Percentiles rank a stretch among this genome's conserved stretches.
Evolutionary conservation across 345 rosid genomes (phyloP).

Genomic region (Citrus reticulata): DNA sequence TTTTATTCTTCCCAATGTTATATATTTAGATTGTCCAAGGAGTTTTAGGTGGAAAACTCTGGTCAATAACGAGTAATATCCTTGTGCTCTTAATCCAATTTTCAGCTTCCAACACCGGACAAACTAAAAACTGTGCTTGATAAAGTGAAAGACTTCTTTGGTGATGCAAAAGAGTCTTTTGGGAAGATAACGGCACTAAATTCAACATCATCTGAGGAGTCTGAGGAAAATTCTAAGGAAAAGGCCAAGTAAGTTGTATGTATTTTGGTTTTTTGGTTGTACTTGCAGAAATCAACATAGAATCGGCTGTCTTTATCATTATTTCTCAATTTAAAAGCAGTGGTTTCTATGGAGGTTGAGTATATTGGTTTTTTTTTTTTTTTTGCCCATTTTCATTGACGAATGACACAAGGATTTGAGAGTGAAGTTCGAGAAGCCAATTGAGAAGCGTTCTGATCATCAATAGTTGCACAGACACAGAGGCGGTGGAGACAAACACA

Average conservation of each 20-base stretch:
- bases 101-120: conserved; percentile 83
- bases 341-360: not conserved
- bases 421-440: conserved; percentile 20
- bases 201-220: conserved; percentile 36
- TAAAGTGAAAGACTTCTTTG: conserved; percentile 84
- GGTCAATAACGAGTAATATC: not conserved
- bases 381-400: not conserved
- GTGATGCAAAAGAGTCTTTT: conserved; percentile 88
- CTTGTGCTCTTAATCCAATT: conserved; percentile 10
- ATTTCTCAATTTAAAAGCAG: not conserved
- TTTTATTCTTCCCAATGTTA: not conserved
- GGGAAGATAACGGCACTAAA: conserved; percentile 65
- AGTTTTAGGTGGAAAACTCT: not conserved
- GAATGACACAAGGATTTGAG: conserved; percentile 35
- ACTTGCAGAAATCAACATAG: not conserved
- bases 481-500: not conserved
- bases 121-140: conserved; percentile 86
- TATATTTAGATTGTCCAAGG: not conserved
- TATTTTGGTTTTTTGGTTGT: not conserved
- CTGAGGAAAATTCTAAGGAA: conserved; percentile 46
- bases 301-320: not conserved
- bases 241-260: conserved; percentile 60
- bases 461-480: not conserved
- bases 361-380: not conserved
- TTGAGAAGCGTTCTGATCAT: conserved; percentile 1